Evolutionary conservation across 176 grass and related monocot species (phyloP).

Genomic region (Phoenix roebelenii): DNA sequence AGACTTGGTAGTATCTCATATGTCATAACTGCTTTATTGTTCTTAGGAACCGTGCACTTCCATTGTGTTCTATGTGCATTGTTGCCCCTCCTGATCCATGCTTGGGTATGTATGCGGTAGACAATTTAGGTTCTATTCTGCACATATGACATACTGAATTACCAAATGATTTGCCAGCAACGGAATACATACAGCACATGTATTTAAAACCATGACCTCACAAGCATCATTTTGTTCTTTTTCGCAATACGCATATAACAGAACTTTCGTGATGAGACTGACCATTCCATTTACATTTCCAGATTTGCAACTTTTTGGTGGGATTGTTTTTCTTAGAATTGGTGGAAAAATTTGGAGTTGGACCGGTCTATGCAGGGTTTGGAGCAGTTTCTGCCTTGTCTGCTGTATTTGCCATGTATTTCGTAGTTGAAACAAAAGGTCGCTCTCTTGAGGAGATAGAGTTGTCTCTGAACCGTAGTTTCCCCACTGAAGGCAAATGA

Average conservation of each 20-base stretch:
- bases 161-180: no score
- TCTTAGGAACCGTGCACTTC: no score
- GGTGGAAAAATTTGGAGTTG: slow-evolving; percentile 77
- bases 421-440: slow-evolving; percentile 93
- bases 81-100: no score
- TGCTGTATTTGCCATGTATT: slow-evolving; percentile 63
- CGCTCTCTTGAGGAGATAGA: slow-evolving; percentile 96
- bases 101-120: no score
- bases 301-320: slow-evolving; percentile 90
- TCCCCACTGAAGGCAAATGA: slow-evolving; percentile 25
- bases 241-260: not conserved
- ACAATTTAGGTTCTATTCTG: no score
- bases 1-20: no score
- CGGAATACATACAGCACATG: no score
- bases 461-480: slow-evolving; percentile 42
- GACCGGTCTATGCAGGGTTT: slow-evolving; percentile 70
- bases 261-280: not conserved
- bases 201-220: no score
- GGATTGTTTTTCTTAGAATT: slow-evolving; percentile 94
- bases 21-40: no score
- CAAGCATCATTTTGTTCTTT: not conserved
- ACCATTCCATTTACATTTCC: not conserved
- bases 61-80: no score
- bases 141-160: no score
- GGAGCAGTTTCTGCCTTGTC: slow-evolving; percentile 66